Percentiles rank a stretch among this genome's conserved stretches.
phyloP scores from a whole-genome alignment of 225 moss, liverwort and hornwort species.

The Pseudisothecium myosuroides region DNA sequence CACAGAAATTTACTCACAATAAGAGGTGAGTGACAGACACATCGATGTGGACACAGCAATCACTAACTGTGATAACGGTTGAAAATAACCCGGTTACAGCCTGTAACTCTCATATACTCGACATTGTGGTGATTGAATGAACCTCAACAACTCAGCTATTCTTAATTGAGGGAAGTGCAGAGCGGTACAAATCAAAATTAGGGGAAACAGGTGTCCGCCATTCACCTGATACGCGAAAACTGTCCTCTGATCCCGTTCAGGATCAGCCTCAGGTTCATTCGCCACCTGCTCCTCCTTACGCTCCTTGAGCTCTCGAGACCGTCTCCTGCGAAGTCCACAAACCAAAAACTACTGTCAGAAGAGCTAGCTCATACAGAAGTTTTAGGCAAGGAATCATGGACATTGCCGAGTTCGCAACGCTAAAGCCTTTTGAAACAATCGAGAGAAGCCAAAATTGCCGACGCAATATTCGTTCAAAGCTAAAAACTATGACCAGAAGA shows the following conservation, averaged over 20 bases:
- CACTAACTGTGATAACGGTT: not conserved
- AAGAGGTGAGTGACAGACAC: not conserved
- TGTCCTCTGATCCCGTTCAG: constrained; percentile 95
- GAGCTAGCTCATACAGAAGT: not conserved
- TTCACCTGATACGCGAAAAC: constrained; percentile 98
- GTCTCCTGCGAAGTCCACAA: constrained; percentile 20
- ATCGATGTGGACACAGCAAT: not conserved
- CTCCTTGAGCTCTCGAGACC: constrained; percentile 91
- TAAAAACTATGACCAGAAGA: not conserved
- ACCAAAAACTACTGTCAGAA: not conserved
- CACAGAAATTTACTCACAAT: not conserved
- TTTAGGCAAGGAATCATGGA: not conserved
- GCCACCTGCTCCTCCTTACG: constrained; percentile 76
- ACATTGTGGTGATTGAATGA: not conserved
- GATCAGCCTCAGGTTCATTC: constrained; percentile 96
- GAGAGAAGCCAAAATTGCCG: constrained; percentile 17
- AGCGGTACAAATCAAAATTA: not conserved
- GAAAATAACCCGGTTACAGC: not conserved
- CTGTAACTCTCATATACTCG: not conserved
- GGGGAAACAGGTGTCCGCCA: not conserved
- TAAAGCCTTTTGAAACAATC: not conserved
- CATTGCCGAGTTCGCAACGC: not conserved
- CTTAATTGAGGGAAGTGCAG: not conserved
- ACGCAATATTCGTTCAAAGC: constrained; percentile 24
- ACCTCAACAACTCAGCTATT: not conserved